phyloP scores from a whole-genome alignment of 352 stramenopile species.

The Phytophthora fragariaefolia region DNA sequence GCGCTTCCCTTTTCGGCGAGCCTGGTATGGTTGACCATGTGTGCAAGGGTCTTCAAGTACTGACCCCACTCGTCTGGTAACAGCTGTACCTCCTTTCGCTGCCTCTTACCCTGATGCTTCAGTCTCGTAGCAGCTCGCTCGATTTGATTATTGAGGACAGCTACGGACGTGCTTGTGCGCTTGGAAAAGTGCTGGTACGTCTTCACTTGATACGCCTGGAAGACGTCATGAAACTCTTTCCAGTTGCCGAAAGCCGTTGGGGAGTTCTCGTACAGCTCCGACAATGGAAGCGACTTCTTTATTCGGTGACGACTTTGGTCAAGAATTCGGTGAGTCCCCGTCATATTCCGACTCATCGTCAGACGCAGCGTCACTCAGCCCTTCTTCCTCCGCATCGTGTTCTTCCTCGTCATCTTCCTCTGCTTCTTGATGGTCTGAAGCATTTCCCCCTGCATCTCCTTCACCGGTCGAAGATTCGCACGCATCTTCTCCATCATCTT shows the following conservation, averaged over 20 bases:
- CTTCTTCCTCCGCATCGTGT: too few species aligned
- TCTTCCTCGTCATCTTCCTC: too few species aligned
- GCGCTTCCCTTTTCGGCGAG: not conserved
- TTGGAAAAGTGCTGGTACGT: slow-evolving; percentile 21
- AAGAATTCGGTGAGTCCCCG: too few species aligned
- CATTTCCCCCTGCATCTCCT: too few species aligned
- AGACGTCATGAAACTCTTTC: slow-evolving; percentile 3
- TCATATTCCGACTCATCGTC: too few species aligned
- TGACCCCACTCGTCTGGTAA: not conserved
- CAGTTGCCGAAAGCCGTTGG: not conserved
- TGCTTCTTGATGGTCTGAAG: too few species aligned
- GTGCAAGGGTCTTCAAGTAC: not conserved
- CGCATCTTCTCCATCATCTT: too few species aligned
- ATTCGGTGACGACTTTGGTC: too few species aligned
- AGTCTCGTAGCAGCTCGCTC: not conserved
- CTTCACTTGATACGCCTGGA: not conserved
- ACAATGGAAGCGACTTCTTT: too few species aligned
- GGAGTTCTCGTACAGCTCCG: too few species aligned
- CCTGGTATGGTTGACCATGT: not conserved
- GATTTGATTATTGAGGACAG: slow-evolving; percentile 3
- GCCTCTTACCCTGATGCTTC: not conserved
- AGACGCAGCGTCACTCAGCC: too few species aligned
- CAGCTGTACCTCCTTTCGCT: not conserved
- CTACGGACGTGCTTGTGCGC: slow-evolving; percentile 6
- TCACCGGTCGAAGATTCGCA: too few species aligned